These are phyloP conservation scores for Wallacemonas sp. DNA, from an alignment of 208 protist species.

Conservation along the genomic window DNA sequence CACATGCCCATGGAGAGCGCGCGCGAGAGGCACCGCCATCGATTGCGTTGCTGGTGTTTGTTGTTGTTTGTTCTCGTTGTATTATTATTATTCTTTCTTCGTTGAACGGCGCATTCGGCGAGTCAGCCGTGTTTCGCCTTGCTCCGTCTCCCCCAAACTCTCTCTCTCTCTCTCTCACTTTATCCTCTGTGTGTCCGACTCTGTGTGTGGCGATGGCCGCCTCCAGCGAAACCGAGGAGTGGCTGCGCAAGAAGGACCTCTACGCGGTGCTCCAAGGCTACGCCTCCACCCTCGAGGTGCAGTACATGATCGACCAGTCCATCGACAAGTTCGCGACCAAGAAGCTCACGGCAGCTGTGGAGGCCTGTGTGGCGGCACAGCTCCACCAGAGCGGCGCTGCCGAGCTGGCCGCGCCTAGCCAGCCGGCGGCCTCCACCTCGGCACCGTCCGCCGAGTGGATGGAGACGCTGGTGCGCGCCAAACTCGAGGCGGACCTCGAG, in stretches of 20 bases:
- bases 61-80: too few relatives aligned
- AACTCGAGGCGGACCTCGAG: slow-evolving; percentile 20
- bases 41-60: too few relatives aligned
- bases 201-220: neutral
- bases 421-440: neutral
- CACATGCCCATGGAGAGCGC: too few relatives aligned
- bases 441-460: slow-evolving; percentile 19
- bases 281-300: slow-evolving; percentile 55
- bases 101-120: too few relatives aligned
- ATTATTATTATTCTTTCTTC: too few relatives aligned
- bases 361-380: neutral
- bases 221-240: neutral
- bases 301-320: slow-evolving; percentile 64
- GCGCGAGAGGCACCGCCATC: too few relatives aligned
- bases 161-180: too few relatives aligned
- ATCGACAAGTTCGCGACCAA: slow-evolving; percentile 38
- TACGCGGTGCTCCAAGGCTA: slow-evolving; percentile 41
- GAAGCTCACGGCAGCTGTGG: slow-evolving; percentile 20
- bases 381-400: neutral
- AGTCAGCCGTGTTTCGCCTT: too few relatives aligned
- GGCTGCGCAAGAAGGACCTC: slow-evolving; percentile 34
- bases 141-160: too few relatives aligned
- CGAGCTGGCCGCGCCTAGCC: neutral
- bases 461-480: slow-evolving; percentile 23
- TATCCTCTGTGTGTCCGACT: too few relatives aligned